A percentile compares a stretch with the other conserved stretches of the same genome.
phyloP scores from a whole-genome alignment of 2,329 filamentous ascomycete genomes.

The Bipolaris oryzae region DNA sequence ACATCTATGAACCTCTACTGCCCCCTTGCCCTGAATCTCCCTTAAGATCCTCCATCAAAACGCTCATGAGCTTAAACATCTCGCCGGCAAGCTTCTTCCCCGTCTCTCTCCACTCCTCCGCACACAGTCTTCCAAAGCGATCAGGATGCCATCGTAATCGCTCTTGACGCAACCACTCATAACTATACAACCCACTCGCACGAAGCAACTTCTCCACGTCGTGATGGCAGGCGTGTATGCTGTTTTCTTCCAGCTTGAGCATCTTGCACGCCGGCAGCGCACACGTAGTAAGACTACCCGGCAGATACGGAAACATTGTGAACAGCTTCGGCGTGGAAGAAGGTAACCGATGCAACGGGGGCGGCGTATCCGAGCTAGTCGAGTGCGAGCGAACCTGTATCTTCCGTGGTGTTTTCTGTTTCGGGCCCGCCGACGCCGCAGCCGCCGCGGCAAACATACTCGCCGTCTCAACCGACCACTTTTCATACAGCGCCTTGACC shows the following conservation, averaged over 20 bases:
- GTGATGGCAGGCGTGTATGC: constrained; percentile 43
- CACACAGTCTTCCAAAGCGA: constrained; percentile 44
- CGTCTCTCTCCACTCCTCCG: constrained; percentile 38
- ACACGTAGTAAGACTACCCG: constrained; percentile 31
- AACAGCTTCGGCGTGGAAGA: constrained; percentile 37
- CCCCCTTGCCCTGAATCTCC: not conserved
- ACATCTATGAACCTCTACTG: not conserved
- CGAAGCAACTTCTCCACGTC: constrained; percentile 41
- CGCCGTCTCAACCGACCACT: constrained; percentile 39
- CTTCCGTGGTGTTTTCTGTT: constrained; percentile 25
- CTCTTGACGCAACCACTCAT: constrained; percentile 46
- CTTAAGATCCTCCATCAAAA: constrained; percentile 35
- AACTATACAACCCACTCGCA: constrained; percentile 43
- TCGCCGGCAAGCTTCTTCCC: constrained; percentile 43
- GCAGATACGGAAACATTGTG: constrained; percentile 39
- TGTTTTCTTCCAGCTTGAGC: constrained; percentile 29
- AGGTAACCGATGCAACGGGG: constrained; percentile 38
- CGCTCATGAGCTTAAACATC: constrained; percentile 47
- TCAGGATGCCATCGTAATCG: constrained; percentile 47
- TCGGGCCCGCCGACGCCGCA: constrained; percentile 24
- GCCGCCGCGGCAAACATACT: constrained; percentile 36
- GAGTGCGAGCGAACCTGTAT: constrained; percentile 43
- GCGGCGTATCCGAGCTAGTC: constrained; percentile 26
- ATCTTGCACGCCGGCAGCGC: constrained; percentile 27
- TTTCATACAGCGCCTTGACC: constrained; percentile 36